Evolutionary conservation across 148 eudicot species (phyloP).

Genomic region (Dianthus caryophyllus): DNA sequence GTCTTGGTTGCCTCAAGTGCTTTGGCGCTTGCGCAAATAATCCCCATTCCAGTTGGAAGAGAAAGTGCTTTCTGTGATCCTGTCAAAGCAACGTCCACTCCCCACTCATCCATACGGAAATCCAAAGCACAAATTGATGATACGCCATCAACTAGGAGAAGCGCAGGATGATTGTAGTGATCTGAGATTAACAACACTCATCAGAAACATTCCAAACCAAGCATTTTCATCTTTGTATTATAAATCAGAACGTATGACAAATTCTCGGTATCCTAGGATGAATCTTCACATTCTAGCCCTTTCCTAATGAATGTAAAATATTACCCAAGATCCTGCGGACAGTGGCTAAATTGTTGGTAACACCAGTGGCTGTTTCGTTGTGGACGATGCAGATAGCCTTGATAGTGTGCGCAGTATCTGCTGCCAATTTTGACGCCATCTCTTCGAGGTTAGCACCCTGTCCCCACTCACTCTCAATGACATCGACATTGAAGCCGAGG

Average conservation of each 20-base stretch:
- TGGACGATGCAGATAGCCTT: conserved; percentile 98
- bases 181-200: conserved; percentile 38
- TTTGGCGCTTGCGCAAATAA: conserved; percentile 89
- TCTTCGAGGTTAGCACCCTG: conserved; percentile 82
- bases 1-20: conserved; percentile 84
- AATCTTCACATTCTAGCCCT: too few species aligned
- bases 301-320: neutral
- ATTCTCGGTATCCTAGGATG: neutral
- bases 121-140: conserved; percentile 97
- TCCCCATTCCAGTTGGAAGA: conserved; percentile 91
- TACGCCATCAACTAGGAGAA: conserved; percentile 88
- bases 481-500: conserved; percentile 88
- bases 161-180: conserved; percentile 94
- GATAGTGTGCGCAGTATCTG: conserved; percentile 69
- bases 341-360: conserved; percentile 92
- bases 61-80: conserved; percentile 99
- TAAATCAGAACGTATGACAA: neutral
- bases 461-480: conserved; percentile 97
- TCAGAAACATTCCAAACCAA: conserved; percentile 6
- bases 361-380: conserved; percentile 99
- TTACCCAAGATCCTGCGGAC: conserved; percentile 87
- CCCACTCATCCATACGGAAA: conserved; percentile 99
- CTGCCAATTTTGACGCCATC: conserved; percentile 81
- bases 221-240: neutral
- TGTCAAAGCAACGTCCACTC: conserved; percentile 90